Evolutionary conservation across 2,329 filamentous ascomycete species (phyloP).

Genomic region (Talaromyces sp.): DNA sequence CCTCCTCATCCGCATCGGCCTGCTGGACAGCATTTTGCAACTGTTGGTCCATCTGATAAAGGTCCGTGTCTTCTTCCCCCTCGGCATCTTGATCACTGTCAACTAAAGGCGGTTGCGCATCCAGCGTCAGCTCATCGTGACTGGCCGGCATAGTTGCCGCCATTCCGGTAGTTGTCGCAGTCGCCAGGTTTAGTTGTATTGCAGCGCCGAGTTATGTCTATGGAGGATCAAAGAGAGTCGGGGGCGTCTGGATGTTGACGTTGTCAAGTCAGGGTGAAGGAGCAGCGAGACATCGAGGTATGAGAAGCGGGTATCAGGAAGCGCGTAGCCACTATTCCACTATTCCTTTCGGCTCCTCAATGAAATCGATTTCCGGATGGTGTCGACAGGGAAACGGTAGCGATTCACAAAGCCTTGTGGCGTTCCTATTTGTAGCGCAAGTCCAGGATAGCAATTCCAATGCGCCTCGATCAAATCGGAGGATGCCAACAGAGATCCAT

Average conservation of each 20-base stretch:
- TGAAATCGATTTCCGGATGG: background rate
- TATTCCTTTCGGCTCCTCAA: background rate
- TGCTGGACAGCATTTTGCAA: slow-evolving; percentile 33
- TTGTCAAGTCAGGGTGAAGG: slow-evolving; percentile 21
- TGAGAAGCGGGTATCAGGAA: background rate
- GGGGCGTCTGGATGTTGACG: slow-evolving; percentile 18
- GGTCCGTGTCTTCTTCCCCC: slow-evolving; percentile 39
- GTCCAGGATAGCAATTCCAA: slow-evolving; percentile 1
- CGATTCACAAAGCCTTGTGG: slow-evolving; percentile 8
- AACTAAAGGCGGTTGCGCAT: slow-evolving; percentile 26
- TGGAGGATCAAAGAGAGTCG: slow-evolving; percentile 9
- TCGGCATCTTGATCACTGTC: slow-evolving; percentile 41
- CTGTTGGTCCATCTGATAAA: slow-evolving; percentile 36
- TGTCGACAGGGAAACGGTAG: background rate
- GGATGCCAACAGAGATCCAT: background rate
- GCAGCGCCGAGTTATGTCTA: slow-evolving; percentile 6
- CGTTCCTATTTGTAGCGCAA: slow-evolving; percentile 5
- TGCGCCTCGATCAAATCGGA: background rate
- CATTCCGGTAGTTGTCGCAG: slow-evolving; percentile 33
- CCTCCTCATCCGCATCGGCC: slow-evolving; percentile 27
- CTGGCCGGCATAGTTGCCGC: slow-evolving; percentile 36
- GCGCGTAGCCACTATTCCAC: background rate
- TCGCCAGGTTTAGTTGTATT: slow-evolving; percentile 29
- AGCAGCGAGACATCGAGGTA: slow-evolving; percentile 20
- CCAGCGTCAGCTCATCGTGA: slow-evolving; percentile 28